Evolutionary conservation across 805 yeast genomes (phyloP), one percentile per base, ranked within the genome.

Genomic region (Myxozyma nipponensis): DNA sequence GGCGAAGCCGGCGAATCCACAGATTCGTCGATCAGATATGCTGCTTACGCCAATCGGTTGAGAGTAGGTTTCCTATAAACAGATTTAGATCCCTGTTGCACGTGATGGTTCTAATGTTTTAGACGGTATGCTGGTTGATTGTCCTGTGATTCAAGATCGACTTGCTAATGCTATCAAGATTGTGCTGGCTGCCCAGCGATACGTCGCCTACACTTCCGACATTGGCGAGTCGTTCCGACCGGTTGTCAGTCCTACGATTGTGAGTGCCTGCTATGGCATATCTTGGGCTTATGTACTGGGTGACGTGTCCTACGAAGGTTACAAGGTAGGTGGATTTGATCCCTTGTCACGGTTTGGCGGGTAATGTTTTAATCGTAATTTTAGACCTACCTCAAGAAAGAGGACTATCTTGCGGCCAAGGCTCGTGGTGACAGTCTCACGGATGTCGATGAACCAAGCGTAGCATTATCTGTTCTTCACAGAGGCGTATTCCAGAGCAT

Each of bases 211-310:
- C 67, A 85, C 95, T 1, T 83, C 90, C 0, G 95, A 86, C 64
- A 80, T 86, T 60, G 95, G 95, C 28, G 95, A 86, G 63, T 83
- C 90, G 9, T 86, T 86, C 69, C 74, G 95, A 46, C 93, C 93
- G 0, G 83, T 86, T 9, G 90, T 86, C 3, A 83, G 81, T 60
- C 89, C 90, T 1, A 57, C 60, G 30, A 50, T 83, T n/a, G 93
- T 86, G 18, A 73, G 69, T 13, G 54, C 77, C 2, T 83, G 91
- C 25, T 86, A 86, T 64, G 87, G 81, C 34, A 69, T 86, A 38
- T 82, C 89, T 5, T 86, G 93, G 93, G 69, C 77, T 1, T 86
- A 86, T 63, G 73, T 86, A 21, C 61, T 83, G 6, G 89, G 88
- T 9, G 95, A 86, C 68, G 90, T 84, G 17, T 74, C 80, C 3